phyloP scores from a whole-genome alignment of 2,329 filamentous ascomycete genomes.

The Ophidiomyces ophidiicola region DNA sequence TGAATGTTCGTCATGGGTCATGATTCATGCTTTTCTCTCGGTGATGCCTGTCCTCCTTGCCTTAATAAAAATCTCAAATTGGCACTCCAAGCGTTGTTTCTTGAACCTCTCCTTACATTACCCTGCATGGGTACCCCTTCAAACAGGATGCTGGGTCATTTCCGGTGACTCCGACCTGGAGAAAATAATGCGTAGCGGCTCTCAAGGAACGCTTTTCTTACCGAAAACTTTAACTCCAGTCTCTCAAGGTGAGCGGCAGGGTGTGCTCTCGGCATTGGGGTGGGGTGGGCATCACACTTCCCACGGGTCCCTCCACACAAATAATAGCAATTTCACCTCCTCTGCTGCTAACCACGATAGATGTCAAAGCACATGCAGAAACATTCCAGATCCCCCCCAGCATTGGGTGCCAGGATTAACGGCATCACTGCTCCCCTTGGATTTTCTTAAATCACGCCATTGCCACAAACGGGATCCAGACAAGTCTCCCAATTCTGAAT shows the following conservation, averaged over 20 bases:
- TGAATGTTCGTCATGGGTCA: constrained; percentile 3
- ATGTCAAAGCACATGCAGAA: constrained; percentile 11
- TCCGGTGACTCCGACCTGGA: constrained; percentile 6
- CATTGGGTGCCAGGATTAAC: constrained; percentile 6
- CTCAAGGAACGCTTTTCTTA: constrained; percentile 2
- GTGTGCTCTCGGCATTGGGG: not conserved
- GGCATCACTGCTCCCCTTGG: constrained; percentile 1
- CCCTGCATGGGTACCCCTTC: constrained; percentile 12
- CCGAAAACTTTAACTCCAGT: not conserved
- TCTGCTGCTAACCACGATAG: constrained; percentile 5
- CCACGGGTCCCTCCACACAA: not conserved
- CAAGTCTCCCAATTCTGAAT: constrained; percentile 6
- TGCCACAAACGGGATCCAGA: constrained; percentile 6
- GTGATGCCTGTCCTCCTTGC: not conserved
- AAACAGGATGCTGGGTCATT: constrained; percentile 9
- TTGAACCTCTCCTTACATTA: constrained; percentile 9
- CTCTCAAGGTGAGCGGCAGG: constrained; percentile 1
- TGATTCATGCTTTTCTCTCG: constrained; percentile 5
- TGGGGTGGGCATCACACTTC: constrained; percentile 3
- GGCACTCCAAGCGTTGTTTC: constrained; percentile 2
- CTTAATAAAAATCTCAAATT: constrained; percentile 3
- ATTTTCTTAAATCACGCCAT: constrained; percentile 11
- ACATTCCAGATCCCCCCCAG: constrained; percentile 9
- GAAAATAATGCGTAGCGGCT: constrained; percentile 2
- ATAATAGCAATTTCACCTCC: constrained; percentile 1